phyloP scores from a whole-genome alignment of 2,329 filamentous ascomycete species.

The Aspergillus terreus region DNA sequence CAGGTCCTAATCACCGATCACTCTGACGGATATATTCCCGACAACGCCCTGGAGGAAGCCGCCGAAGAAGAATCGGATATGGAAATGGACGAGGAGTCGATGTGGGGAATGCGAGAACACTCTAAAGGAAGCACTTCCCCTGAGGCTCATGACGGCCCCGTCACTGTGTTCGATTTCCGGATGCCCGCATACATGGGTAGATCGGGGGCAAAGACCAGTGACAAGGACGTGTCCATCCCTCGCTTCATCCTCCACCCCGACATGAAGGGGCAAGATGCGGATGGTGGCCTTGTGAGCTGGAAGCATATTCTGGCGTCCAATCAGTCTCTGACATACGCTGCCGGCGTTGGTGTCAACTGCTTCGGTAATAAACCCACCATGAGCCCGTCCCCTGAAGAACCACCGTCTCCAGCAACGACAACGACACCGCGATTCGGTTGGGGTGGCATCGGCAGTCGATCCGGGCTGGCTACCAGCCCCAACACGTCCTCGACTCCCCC shows the following conservation, averaged over 20 bases:
- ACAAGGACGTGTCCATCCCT: slow-evolving; percentile 31
- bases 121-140: slow-evolving; percentile 17
- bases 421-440: slow-evolving; percentile 32
- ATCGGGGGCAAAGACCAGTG: slow-evolving; percentile 22
- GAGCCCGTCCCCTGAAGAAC: slow-evolving; percentile 25
- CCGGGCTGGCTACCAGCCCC: slow-evolving; percentile 25
- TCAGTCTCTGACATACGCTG: slow-evolving; percentile 36
- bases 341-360: slow-evolving; percentile 31
- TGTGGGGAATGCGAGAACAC: slow-evolving; percentile 23
- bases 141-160: slow-evolving; percentile 24
- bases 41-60: slow-evolving; percentile 25
- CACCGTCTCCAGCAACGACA: slow-evolving; percentile 29
- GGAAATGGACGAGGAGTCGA: slow-evolving; percentile 32
- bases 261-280: slow-evolving; percentile 38
- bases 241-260: slow-evolving; percentile 41
- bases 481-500: slow-evolving; percentile 29
- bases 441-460: slow-evolving; percentile 32
- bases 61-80: slow-evolving; percentile 30
- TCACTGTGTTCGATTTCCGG: slow-evolving; percentile 38
- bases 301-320: slow-evolving; percentile 41
- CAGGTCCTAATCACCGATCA: slow-evolving; percentile 40
- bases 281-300: slow-evolving; percentile 44
- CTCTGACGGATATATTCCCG: slow-evolving; percentile 35
- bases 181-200: slow-evolving; percentile 43
- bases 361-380: slow-evolving; percentile 24